Base-by-base conservation (phyloP, 2,329 filamentous ascomycete genomes). In the Biscogniauxia mediterranea region DNA sequence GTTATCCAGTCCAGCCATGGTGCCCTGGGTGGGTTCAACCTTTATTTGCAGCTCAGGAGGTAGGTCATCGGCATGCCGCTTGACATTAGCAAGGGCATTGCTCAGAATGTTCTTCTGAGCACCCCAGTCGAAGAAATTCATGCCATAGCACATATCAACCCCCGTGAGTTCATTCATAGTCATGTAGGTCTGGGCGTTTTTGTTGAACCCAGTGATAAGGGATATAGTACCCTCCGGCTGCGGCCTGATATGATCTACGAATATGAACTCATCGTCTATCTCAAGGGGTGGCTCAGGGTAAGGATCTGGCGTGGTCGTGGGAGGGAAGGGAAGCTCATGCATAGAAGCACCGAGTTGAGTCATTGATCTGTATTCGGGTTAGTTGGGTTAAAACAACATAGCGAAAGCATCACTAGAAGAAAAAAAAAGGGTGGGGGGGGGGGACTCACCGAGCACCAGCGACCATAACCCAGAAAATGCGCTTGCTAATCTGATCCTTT, bases 391-490 rank as follows among this genome's bases (percentile, higher is more conserved):
- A 58, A 58, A 52, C 42, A 5, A 19, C 8, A 42, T 6, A 54
- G 42, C 6, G 50, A 3, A 2, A 5, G 17, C 25, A 52, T 4
- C 28, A 6, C 6, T 42, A 15, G 38, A 52, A 25, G 3, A 11
- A 52, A 9, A 32, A 9, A 28, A 28, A 28, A 28, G 8, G 8
- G 8, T 5, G 26, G 26, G 26, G 26, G 26, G 26, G 13, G n/a
- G n/a, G 8, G 49, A 70, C 79, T 65, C 77, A 88, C 84, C 88
- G 83, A 62, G 91, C 85, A 38, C 89, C 89, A 5, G 93, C 85
- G 64, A 95, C 87, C 67, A 93, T 83, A 21, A 91, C 89, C 88
- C 93, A 97, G 74, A 96, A 97, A 50, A 96, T 88, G 64, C 90
- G 85, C 72, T 90, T 89, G 54, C 89, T 86, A 54, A 91, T 84